A percentile compares a stretch with the other conserved stretches of the same genome.
Conservation (phyloP, 2,329 filamentous ascomycete species). For the Colletotrichum karsti region DNA sequence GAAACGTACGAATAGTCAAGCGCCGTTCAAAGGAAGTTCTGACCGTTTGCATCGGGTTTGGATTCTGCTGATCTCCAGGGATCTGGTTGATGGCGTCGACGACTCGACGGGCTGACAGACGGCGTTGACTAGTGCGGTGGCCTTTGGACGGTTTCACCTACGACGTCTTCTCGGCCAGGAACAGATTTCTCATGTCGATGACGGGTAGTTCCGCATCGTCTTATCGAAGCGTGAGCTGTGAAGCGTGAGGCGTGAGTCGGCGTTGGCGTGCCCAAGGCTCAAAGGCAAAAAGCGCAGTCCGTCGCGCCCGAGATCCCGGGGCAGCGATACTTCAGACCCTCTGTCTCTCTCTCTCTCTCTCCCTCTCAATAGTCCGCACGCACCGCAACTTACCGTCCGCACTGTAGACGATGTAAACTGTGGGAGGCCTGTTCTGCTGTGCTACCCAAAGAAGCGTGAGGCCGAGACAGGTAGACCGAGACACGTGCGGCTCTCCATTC, state of each 20-base stretch:
- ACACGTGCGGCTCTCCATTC: neutral
- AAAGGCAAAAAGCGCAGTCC: neutral
- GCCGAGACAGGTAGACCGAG: neutral
- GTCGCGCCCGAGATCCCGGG: too few species aligned
- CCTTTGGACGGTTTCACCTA: constrained; percentile 16
- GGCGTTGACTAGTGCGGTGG: constrained; percentile 3
- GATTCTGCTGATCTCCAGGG: neutral
- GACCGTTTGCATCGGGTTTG: constrained; percentile 11
- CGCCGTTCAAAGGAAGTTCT: neutral
- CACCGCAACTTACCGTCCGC: too few species aligned
- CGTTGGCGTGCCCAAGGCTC: neutral
- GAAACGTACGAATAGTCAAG: neutral
- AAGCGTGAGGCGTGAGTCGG: neutral
- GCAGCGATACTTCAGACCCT: too few species aligned
- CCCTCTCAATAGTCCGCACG: too few species aligned
- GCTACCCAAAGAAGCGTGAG: neutral
- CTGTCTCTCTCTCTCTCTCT: too few species aligned
- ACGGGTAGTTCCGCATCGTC: constrained; percentile 4
- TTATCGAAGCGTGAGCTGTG: neutral
- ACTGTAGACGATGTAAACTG: neutral
- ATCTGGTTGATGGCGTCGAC: constrained; percentile 8
- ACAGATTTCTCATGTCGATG: neutral
- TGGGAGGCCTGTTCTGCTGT: neutral
- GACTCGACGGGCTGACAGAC: neutral
- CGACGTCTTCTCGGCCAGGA: too few species aligned